Evolutionary conservation across 2,329 filamentous ascomycete genomes (phyloP), one percentile per base, ranked within the genome.

Genomic region (Aspergillus latus): DNA sequence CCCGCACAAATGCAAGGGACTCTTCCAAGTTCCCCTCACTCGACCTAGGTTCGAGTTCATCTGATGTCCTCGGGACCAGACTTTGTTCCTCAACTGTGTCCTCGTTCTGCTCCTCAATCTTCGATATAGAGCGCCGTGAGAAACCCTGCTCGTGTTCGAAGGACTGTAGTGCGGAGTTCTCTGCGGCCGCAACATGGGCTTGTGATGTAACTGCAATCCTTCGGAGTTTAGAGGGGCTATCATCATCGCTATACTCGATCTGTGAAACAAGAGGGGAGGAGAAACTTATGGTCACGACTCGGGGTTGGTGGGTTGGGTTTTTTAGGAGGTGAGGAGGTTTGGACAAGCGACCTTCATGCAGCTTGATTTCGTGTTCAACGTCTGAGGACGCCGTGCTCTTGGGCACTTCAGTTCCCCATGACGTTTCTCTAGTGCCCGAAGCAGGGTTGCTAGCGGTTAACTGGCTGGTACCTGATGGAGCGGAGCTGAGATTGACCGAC

Each of bases 191-290:
- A 39, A 48, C 49, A 10, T 58, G 57, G 32, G 55, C 5, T 36
- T 60, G 53, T 2, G n/a, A 44, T 30, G 42, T 44, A 9, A 37
- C 43, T 7, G 56, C 49, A 10, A 49, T 26, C 45, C 45, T 61
- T 29, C 43, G 63, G 49, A 63, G 57, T 53, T 64, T 68, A 15
- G 59, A 59, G n/a, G 59, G 58, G 55, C 59, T 66, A 29, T 67
- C 63, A 44, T 74, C 69, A 46, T 73, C 65, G 43, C 60, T 62
- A 46, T 74, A 74, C 13, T 65, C 69, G 39, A 89, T 86, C 51
- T 88, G 80, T 11, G 88, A 90, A 26, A 88, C 86, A 50, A 91
- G 79, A 0, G 89, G 89, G 0, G 89, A 92, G 0, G 89, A 91
- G 66, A 92, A 92, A 7, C 88, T 88, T 56, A 95, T 91, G 0